Evolutionary conservation across 176 grass and related monocot genomes (phyloP), one percentile per base, ranked within the genome.

Genomic region (Ensete ventricosum): DNA sequence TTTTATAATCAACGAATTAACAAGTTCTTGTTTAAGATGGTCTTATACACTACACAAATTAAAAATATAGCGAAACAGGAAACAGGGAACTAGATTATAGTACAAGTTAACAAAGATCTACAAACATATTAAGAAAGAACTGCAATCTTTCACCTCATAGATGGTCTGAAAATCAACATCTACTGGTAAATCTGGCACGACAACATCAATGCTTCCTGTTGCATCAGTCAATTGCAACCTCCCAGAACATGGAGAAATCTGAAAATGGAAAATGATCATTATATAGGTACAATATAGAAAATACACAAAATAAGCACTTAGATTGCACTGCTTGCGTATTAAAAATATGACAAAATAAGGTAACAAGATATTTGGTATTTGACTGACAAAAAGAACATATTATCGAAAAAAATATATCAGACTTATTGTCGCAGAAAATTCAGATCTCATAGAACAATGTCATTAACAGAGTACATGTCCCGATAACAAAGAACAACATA

Each of bases 181-280:
- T 8, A 58, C 65, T 2, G 78, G 82, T 54, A 91, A 76, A 91
- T 98, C 90, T 62, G 84, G 90, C 88, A 98, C 81, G 48, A 91
- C 14, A 53, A 91, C 71, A 78, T 93, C 88, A 70, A 98, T 17
- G 71, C 68, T 80, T 71, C 90, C 88, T 50, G 94, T 93, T 65
- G 88, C 88, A 89, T 98, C 94, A 78, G 90, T 86, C 82, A 98
- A 74, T 80, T 89, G 87, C 73, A 93, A 77, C 80, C 77, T 88
- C 80, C 84, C 86, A 79, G 90, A 81, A 72, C 69, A 24, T 78
- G 81, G 74, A 84, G 77, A 97, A 53, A 78, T 58, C 94, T 98
- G 88, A 78, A 83, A 50, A 80, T 74, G 73, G 26, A 78, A 76
- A 66, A 60, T 29, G 9, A 53, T 26, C 14, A 57, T 14, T 70